Evolutionary conservation across 352 stramenopile genomes (phyloP), one percentile per base, ranked within the genome.

Genomic region (Pythium grandisporangium): DNA sequence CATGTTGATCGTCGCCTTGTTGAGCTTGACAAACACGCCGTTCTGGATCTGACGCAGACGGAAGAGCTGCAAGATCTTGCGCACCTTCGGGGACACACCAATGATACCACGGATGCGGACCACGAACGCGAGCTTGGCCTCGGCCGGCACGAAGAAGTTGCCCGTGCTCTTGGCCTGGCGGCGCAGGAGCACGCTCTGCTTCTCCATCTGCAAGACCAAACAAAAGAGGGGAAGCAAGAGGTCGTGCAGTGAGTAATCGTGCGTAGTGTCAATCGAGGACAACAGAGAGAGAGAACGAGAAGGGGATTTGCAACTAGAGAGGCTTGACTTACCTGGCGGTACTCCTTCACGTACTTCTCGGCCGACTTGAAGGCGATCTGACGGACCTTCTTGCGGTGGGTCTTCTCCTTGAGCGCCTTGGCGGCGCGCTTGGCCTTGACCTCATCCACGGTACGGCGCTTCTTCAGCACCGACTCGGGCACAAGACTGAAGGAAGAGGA

Each of bases 11-110:
- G 96, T 99, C 42, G 96, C 94, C 78, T 98, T 98, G 87, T 99
- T 99, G 23, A 99, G 84, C 72, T 97, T 98, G 26, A 99, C 85
- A 73, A 99, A 99, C 35, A 98, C 95, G 45, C 93, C 95, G 74
- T 99, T 99, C 89, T 99, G 93, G 80, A 99, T 98, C 81, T 99
- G 96, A 58, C 96, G 94, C 53, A 99, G 88, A 83, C 96, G 95
- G 63, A 99, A 96, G 20, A 99, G 84, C 73, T 98, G 95, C 78
- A 99, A 79, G 58, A 99, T 98, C 86, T 99, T 99, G 76, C 81
- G 81, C 19, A 92, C 79, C 75, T 94, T 94, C 19, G 81, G 81
- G 49, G 81, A 92, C 47, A 94, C 79, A 45, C 81, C 81, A 42
- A 94, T 99, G 82, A 98, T 99, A 99, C 96, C 96, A 46, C 96